These are phyloP conservation scores for Talaromyces liani DNA, from an alignment of 495 filamentous ascomycete species.

Conservation along the genomic window DNA sequence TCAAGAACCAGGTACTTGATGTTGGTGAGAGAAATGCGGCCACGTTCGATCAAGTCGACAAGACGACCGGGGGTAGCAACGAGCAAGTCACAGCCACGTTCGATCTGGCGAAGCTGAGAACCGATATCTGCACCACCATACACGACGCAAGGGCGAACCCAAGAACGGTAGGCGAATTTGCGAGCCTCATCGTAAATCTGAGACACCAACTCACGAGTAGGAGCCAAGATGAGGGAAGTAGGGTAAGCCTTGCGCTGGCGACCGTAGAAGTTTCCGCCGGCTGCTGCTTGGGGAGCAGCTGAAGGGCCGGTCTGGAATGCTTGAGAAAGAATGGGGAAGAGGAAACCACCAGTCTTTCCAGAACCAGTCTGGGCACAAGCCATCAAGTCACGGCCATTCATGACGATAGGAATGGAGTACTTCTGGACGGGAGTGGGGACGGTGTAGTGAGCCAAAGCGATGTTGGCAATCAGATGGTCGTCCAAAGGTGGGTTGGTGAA, in stretches of 20 bases:
- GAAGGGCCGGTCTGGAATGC: constrained; percentile 85
- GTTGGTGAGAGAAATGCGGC: constrained; percentile 89
- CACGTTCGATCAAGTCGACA: constrained; percentile 96
- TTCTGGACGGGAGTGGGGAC: constrained; percentile 95
- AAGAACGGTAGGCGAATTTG: constrained; percentile 97
- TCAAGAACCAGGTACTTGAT: constrained; percentile 99
- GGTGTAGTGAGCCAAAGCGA: constrained; percentile 86
- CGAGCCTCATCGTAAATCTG: constrained; percentile 97
- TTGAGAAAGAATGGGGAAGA: constrained; percentile 96
- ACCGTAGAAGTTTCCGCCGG: constrained; percentile 61
- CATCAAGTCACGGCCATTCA: constrained; percentile 95
- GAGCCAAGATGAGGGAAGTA: constrained; percentile 89
- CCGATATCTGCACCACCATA: constrained; percentile 99
- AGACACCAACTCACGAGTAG: constrained; percentile 94
- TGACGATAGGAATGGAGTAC: constrained; percentile 96
- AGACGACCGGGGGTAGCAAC: constrained; percentile 96
- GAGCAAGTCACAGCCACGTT: constrained; percentile 93
- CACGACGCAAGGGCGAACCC: constrained; percentile 96
- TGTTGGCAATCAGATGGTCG: constrained; percentile 84
- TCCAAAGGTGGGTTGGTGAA: constrained; percentile 95
- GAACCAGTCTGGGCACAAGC: constrained; percentile 99
- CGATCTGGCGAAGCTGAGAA: constrained; percentile 92
- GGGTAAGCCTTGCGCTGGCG: constrained; percentile 93
- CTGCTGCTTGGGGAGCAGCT: constrained; percentile 48
- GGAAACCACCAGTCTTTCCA: constrained; percentile 98